Evolutionary conservation across 164 flowering plant species (phyloP), one percentile per base, ranked within the genome.

Genomic region (Pachysandra terminalis): DNA sequence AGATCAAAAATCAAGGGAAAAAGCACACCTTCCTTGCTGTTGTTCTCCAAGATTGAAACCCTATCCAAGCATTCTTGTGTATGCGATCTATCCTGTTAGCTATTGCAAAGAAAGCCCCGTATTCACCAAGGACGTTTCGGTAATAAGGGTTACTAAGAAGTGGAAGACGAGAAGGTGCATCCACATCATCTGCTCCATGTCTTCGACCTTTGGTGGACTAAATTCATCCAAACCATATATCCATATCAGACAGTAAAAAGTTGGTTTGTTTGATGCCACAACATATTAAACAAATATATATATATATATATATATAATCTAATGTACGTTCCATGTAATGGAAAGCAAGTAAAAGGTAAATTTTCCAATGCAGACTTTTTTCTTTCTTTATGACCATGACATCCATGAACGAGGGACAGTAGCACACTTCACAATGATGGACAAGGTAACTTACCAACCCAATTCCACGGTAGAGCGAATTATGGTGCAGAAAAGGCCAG

Each of bases 51-150:
- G 95, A 93, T 64, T 90, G 96, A 76, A 93, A 96, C 17, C 99
- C 99, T 65, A 96, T 96, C 99, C 99, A 96, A 68, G 99, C 84
- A 86, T 90, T 93, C 79, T 80, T 91, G 82, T 96, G 99, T 56
- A 96, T 51, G 57, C 93, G 93, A 69, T 96, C 99, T 64, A 93
- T 74, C 69, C 91, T 81, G 70, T 93, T 88, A 57, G 96, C 90
- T 65, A 96, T 82, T 19, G 97, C 85, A 77, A 96, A 96, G 64
- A 87, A 90, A 66, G 97, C 98, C 55, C 98, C 98, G 79, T 69
- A 82, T 74, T 90, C 96, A 74, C 94, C 91, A 70, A 96, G 87
- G 24, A 69, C 68, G 60, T 93, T 89, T 37, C 98, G 84, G 75
- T 96, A 91, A 64, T 96, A 96, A 59, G 87, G 79, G 64, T 82